Conservation (phyloP, 2,329 filamentous ascomycete species). For the Furcasterigmium sp. region DNA sequence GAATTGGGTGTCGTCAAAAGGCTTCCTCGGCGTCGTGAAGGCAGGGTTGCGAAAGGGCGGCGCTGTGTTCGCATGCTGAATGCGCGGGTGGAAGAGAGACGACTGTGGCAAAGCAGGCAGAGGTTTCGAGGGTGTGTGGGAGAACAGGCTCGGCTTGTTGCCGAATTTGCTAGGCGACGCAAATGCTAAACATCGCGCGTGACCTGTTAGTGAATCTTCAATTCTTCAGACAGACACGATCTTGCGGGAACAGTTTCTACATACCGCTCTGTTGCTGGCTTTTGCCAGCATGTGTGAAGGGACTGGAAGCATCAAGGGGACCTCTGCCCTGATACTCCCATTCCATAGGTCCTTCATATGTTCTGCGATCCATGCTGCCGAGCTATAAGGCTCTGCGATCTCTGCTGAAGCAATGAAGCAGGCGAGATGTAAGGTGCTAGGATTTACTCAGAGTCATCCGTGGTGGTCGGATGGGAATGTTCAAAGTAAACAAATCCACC, state of each 20-base stretch:
- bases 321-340: conserved; percentile 58
- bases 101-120: conserved; percentile 32
- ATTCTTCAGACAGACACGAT: too few species aligned
- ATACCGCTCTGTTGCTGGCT: too few species aligned
- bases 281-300: conserved; percentile 50
- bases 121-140: conserved; percentile 33
- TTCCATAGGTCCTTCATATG: conserved; percentile 59
- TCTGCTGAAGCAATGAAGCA: not conserved
- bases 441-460: not conserved
- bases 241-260: too few species aligned
- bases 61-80: conserved; percentile 35
- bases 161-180: conserved; percentile 30
- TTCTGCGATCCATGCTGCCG: conserved; percentile 44
- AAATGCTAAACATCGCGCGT: conserved; percentile 28
- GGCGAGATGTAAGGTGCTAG: not conserved
- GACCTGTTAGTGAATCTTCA: too few species aligned
- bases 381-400: too few species aligned
- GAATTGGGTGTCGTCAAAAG: conserved; percentile 45
- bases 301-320: conserved; percentile 55
- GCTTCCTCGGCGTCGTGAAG: conserved; percentile 58
- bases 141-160: conserved; percentile 19
- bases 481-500: conserved; percentile 12
- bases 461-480: not conserved
- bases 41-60: conserved; percentile 57
- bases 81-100: conserved; percentile 40